Evolutionary conservation across 176 grass and related monocot species (phyloP), one percentile per base, ranked within the genome.

Genomic region (Saccharum spontaneum): DNA sequence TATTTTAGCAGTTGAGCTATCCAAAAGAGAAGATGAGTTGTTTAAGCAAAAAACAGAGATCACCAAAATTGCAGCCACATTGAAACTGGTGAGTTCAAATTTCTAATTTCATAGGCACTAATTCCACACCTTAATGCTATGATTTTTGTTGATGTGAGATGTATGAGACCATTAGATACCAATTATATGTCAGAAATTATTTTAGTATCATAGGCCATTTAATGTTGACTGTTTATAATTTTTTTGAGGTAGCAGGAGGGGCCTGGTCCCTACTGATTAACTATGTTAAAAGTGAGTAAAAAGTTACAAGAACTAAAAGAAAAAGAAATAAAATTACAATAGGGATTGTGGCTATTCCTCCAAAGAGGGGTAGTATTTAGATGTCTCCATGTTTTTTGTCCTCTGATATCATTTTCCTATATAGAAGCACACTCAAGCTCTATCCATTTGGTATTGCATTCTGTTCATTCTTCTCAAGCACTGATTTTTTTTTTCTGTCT

Each of bases 21-120:
- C 85, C 78, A 86, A 92, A 89, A 94, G 91, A 75, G 94, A 97
- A 90, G 85, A 88, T 9, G 94, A 97, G 76, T 97, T 97, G 75
- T 82, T 94, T 84, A 85, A 92, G 73, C 85, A 97, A 63, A 97
- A 97, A 83, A 33, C 77, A 67, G 91, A 97, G 82, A 82, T 97
- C 57, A 91, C 79, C 52, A 92, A 86, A 83, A 85, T 92, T 80
- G 94, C 94, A 3, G 79, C 49, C 77, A 76, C 81, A 1, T 18
- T 92, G 37, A 92, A 92, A 92, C 66, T 88, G 90, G 90, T 97
- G 82, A 4, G 64, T 55, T 65, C 23, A n/a, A 79, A 76, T 39
- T 79, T 5, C 17, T 50, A 71, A n/a, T 66, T 78, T 55, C 3
- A 5, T 54, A 55, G 62, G 28, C 30, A 80, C 10, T 36, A 67